Conservation (phyloP, 805 yeast species). For the Lipomyces starkeyi region DNA sequence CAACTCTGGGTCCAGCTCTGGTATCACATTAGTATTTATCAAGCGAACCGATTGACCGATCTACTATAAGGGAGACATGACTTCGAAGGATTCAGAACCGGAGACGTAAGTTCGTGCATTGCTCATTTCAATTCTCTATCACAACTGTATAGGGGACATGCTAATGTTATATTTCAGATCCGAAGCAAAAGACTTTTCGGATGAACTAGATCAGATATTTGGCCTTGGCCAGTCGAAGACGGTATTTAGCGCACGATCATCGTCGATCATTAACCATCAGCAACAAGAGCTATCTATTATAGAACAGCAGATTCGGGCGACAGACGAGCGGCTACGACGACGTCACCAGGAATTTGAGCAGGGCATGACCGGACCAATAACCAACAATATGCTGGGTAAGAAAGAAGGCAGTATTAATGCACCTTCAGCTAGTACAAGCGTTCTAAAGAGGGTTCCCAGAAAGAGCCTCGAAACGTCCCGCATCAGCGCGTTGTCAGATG, state of each 20-base stretch:
- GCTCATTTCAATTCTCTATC: not conserved
- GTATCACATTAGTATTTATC: not conserved
- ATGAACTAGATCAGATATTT: conserved; percentile 23
- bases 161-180: conserved; percentile 12
- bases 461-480: not conserved
- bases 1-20: not conserved
- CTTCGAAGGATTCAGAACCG: not conserved
- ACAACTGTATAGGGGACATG: not conserved
- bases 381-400: not conserved
- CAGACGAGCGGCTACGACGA: conserved; percentile 20
- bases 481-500: not conserved
- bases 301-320: conserved; percentile 15
- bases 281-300: conserved; percentile 19
- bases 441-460: not conserved
- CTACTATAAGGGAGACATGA: not conserved
- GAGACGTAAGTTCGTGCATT: not conserved
- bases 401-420: not conserved
- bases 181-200: conserved; percentile 20
- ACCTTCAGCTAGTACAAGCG: not conserved
- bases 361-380: not conserved
- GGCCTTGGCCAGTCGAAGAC: conserved; percentile 18
- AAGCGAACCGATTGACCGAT: not conserved
- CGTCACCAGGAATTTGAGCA: not conserved
- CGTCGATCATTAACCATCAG: conserved; percentile 13
- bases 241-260: conserved; percentile 10